Conservation (phyloP, 139 green algal genomes). For the Volvox reticuliferus region DNA sequence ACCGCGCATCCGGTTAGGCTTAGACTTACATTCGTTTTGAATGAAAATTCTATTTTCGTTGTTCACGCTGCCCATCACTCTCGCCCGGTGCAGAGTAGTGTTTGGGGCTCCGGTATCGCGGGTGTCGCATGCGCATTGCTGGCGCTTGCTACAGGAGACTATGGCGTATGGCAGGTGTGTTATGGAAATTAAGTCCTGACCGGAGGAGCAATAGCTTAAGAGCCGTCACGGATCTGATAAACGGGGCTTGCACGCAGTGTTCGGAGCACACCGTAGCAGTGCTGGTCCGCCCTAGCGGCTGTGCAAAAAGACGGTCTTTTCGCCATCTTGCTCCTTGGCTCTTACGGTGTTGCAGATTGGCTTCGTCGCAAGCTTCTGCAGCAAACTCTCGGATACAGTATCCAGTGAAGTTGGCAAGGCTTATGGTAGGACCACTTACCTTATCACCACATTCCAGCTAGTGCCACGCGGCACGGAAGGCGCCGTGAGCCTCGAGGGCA, state of each 20-base stretch:
- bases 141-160: conserved; percentile 70
- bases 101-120: conserved; percentile 93
- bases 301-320: no score
- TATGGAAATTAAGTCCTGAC: not conserved
- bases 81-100: conserved; percentile 75
- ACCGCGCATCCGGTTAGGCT: no score
- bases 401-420: conserved; percentile 97
- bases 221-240: no score
- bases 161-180: conserved; percentile 70
- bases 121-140: conserved; percentile 78
- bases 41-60: no score
- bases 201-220: no score
- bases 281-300: no score
- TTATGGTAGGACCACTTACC: conserved; percentile 94
- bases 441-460: conserved; percentile 83
- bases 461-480: conserved; percentile 97
- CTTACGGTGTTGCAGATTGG: conserved; percentile 48
- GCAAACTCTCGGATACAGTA: conserved; percentile 96
- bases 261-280: no score
- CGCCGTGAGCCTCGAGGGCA: conserved; percentile 95
- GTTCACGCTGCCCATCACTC: not conserved
- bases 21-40: no score
- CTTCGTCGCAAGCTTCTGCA: conserved; percentile 68
- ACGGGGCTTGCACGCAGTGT: no score
- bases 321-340: conserved; percentile 8